phyloP scores from a whole-genome alignment of 2,329 filamentous ascomycete genomes.

The Phaeosphaeriaceae sp. region DNA sequence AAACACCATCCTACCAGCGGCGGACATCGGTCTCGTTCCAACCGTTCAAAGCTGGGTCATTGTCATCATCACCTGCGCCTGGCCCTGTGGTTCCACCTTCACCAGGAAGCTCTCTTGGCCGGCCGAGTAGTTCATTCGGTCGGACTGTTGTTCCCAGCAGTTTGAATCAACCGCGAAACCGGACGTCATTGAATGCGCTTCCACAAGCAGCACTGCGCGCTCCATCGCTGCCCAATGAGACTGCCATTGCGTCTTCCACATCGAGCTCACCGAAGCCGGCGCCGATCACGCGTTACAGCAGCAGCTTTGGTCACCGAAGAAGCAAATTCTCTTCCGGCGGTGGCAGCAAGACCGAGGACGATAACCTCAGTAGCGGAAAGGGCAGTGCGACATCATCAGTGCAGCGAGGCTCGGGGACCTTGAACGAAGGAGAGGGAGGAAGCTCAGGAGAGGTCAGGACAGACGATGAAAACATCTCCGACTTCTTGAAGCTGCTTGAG shows the following conservation, averaged over 20 bases:
- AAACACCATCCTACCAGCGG: conserved; percentile 63
- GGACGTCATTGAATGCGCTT: conserved; percentile 75
- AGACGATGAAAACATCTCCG: conserved; percentile 91
- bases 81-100: conserved; percentile 60
- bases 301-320: conserved; percentile 88
- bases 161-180: conserved; percentile 65
- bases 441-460: conserved; percentile 72
- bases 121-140: conserved; percentile 36
- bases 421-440: conserved; percentile 72
- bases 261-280: conserved; percentile 81
- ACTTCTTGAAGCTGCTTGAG: conserved; percentile 89
- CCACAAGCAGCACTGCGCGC: conserved; percentile 77
- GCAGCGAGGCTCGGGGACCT: conserved; percentile 78
- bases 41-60: conserved; percentile 92
- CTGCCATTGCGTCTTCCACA: conserved; percentile 68
- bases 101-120: conserved; percentile 57
- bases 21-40: conserved; percentile 89
- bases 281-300: conserved; percentile 85
- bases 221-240: conserved; percentile 67
- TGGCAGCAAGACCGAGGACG: conserved; percentile 73
- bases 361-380: conserved; percentile 80
- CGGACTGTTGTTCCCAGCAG: conserved; percentile 31
- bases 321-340: conserved; percentile 79
- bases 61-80: conserved; percentile 84
- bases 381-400: conserved; percentile 74